A percentile compares a stretch with the other conserved stretches of the same genome.
Evolutionary conservation across 768 basidiomycete species (phyloP).

Genomic region (Aureoboletus auriporus): DNA sequence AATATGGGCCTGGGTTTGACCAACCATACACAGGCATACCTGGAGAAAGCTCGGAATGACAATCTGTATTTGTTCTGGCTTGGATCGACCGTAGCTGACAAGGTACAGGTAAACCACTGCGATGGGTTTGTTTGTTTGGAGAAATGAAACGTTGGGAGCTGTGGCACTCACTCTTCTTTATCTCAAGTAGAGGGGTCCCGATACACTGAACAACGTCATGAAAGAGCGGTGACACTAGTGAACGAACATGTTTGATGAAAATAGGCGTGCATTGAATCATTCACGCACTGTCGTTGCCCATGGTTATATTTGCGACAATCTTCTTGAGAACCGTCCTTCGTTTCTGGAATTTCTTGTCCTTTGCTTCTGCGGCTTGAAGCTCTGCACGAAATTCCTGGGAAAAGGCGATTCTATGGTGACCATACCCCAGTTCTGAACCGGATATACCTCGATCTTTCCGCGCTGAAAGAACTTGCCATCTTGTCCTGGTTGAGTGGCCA

Average conservation of each 20-base stretch:
- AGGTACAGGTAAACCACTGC: conserved; percentile 97
- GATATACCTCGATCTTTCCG: conserved; percentile 81
- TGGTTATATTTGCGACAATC: conserved; percentile 98
- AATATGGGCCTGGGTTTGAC: conserved; percentile 12
- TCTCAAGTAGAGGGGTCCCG: conserved; percentile 91
- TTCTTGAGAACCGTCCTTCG: conserved; percentile 95
- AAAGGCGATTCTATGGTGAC: conserved; percentile 14
- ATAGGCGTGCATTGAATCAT: conserved; percentile 6
- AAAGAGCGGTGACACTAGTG: conserved; percentile 87
- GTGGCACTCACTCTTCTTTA: conserved; percentile 90
- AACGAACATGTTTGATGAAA: conserved; percentile 17
- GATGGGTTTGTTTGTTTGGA: neutral
- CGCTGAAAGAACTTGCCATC: conserved; percentile 91
- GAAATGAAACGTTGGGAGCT: neutral
- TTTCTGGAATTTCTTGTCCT: conserved; percentile 95
- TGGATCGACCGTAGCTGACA: conserved; percentile 92
- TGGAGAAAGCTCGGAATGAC: conserved; percentile 90
- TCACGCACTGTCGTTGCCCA: conserved; percentile 96
- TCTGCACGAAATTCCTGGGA: conserved; percentile 84
- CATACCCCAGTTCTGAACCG: neutral
- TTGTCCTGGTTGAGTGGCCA: conserved; percentile 61
- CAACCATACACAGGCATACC: conserved; percentile 38
- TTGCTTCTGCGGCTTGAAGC: conserved; percentile 84
- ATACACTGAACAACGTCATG: conserved; percentile 95
- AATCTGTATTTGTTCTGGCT: conserved; percentile 89